These are phyloP conservation scores for Boletus sp. DNA, from an alignment of 768 basidiomycete genomes.

Conservation along the genomic window DNA sequence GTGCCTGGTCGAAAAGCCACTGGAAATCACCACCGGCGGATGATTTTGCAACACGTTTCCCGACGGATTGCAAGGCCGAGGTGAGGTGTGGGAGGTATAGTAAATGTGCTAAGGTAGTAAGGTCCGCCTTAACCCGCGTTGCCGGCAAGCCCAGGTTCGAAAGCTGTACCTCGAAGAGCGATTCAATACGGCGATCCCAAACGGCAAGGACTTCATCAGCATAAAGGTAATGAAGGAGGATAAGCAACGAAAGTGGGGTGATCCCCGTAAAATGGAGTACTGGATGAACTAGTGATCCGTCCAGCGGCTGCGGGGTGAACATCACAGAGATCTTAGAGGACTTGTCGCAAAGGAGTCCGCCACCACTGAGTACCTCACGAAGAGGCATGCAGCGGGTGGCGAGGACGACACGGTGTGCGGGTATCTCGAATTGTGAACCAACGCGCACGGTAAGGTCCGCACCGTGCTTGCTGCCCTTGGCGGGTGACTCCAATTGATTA, in stretches of 20 bases:
- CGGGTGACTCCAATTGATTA: not conserved
- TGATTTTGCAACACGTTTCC: conserved; percentile 51
- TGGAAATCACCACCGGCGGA: conserved; percentile 52
- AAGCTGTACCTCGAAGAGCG: conserved; percentile 42
- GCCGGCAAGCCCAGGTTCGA: conserved; percentile 41
- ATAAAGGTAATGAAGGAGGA: conserved; percentile 86
- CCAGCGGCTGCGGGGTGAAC: conserved; percentile 8
- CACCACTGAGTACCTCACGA: conserved; percentile 40
- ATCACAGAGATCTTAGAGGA: conserved; percentile 33
- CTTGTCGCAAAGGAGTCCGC: conserved; percentile 26
- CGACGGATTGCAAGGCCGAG: conserved; percentile 55
- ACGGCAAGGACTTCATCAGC: conserved; percentile 78
- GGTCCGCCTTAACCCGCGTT: conserved; percentile 56
- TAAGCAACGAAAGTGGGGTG: conserved; percentile 64
- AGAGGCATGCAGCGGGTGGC: conserved; percentile 55
- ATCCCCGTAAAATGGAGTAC: conserved; percentile 46
- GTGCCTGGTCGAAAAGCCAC: conserved; percentile 42
- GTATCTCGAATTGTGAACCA: conserved; percentile 44
- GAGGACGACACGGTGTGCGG: conserved; percentile 67
- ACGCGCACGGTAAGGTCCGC: conserved; percentile 62
- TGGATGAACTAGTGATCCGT: not conserved
- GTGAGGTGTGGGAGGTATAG: conserved; percentile 58
- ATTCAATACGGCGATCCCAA: conserved; percentile 75
- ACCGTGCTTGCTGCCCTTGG: conserved; percentile 40
- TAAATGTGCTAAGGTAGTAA: conserved; percentile 55